A percentile compares a stretch with the other conserved stretches of the same genome.
These are phyloP conservation scores for Bromus sterilis DNA, from an alignment of 176 grass and related monocot genomes.

Conservation along the genomic window DNA sequence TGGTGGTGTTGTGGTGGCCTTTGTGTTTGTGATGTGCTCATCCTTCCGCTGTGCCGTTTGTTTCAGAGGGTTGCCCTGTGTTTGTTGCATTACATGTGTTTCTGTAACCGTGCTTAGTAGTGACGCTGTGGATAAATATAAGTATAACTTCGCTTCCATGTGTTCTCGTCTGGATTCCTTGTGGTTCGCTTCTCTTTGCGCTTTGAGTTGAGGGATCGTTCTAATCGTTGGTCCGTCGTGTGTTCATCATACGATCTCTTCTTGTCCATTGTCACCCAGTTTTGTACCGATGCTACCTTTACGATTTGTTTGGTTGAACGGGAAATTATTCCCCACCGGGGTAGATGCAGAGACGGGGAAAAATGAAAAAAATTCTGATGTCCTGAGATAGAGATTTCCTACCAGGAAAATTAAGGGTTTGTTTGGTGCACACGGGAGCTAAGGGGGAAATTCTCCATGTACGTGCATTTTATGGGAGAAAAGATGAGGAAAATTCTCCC, in stretches of 20 bases:
- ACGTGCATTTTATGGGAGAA: no score
- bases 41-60: not conserved
- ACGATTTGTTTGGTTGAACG: no score
- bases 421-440: no score
- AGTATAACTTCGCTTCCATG: not conserved
- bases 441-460: no score
- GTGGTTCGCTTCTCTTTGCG: not conserved
- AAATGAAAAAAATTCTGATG: no score
- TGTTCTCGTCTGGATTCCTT: slow-evolving; percentile 16
- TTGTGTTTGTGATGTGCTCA: not conserved
- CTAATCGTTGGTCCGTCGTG: not conserved
- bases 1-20: not conserved
- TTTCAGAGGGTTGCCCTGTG: slow-evolving; percentile 1
- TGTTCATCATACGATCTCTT: not conserved
- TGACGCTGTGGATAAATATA: slow-evolving; percentile 33
- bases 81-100: slow-evolving; percentile 13
- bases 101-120: slow-evolving; percentile 8
- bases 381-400: no score
- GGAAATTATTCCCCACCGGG: no score
- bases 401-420: no score
- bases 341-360: no score
- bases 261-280: not conserved
- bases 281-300: not conserved
- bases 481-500: no score
- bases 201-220: not conserved